Evolutionary conservation across 139 green algal genomes (phyloP), one percentile per base, ranked within the genome.

Genomic region (Penium margaritaceum): DNA sequence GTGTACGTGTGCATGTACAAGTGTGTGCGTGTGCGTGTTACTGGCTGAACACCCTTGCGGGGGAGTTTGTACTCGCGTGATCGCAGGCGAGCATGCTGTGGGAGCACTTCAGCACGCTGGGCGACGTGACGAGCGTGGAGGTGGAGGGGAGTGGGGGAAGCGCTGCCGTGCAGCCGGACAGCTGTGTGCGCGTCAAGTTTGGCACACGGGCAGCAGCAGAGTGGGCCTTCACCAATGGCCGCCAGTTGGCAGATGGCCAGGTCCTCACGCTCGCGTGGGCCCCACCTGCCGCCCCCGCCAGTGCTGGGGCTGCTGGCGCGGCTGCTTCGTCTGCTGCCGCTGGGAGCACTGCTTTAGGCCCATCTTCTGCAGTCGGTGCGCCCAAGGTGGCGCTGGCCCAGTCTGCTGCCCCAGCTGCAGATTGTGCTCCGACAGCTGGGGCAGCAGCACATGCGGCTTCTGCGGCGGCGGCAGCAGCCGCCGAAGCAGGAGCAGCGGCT

Each of bases 231-330:
- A 30, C 46, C 19, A 29, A 80, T 5, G 74, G 66, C 19, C 63
- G 66, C 17, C 71, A 80, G 53, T 21, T 38, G 12, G 30, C 39
- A 15, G 33, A 57, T 21, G 74, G 54, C 3, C 34, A 37, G n/a
- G 12, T 36, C 5, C 41, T 80, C 39, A 70, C 46, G 6, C 67
- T 80, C 32, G 19, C 51, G 43, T 80, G 74, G 74, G 74, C 36
- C 30, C 62, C 58, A 17, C 36, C 64, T 27, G 41, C 41, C 64
- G 60, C 24, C n/a, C 43, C 64, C 17, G 24, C 64, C 64, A 19
- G 29, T 60, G 37, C n/a, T 27, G 51, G 14, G 6, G 12, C 47
- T 58, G 47, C 47, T 30, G 14, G 12, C 7, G 47, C 47, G 7
- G 9, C 47, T 58, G 41, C 9, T 51, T 51, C 41, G 41, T 12